Base-by-base conservation (phyloP, 805 yeast species). In the Saccharomycopsis javanensis region DNA sequence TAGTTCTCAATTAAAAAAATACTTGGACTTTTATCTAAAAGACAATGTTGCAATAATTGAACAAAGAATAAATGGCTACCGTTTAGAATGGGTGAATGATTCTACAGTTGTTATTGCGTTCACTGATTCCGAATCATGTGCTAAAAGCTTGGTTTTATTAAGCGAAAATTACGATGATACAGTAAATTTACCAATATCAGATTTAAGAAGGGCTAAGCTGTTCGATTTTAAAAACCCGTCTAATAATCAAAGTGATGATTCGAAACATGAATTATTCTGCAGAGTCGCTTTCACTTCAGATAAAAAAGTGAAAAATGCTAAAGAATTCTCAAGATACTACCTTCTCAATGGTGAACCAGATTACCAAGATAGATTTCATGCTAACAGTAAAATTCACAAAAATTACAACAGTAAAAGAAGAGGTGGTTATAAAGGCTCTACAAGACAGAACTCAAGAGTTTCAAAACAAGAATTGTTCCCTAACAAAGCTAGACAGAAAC, bases 341-440 rank as follows among this genome's bases (percentile, higher is more conserved):
- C 71, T 83, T 57, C 65, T 82, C 16, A 84, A 85, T 62, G 92
- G 92, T 3, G 90, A 83, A 65, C 92, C 90, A 2, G 80, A 80
- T 5, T 42, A 42, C 13, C 13, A 15, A 20, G 48, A 42, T n/a
- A 42, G 48, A 42, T 42, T 20, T 20, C 48, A 20, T 20, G 13
- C 3, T 7, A 31, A 7, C 11, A 31, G 35, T 11, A 11, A 31
- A 15, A 7, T 31, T n/a, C n/a, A n/a, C 11, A 31, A 15, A 31
- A 15, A 15, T 3, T 15, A 31, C 11, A 8, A 4, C 35, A n/a
- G 48, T 3, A 42, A 42, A 42, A 8, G 48, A 42, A 42, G 48
- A 42, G 48, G 48, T 3, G 48, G 48, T 13, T 42, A 42, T 11
- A 42, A 20, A 11, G 28, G 48, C 11, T 42, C 48, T 42, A 10